Base-by-base conservation (phyloP, 805 yeast genomes). In the Starmerella stellata region DNA sequence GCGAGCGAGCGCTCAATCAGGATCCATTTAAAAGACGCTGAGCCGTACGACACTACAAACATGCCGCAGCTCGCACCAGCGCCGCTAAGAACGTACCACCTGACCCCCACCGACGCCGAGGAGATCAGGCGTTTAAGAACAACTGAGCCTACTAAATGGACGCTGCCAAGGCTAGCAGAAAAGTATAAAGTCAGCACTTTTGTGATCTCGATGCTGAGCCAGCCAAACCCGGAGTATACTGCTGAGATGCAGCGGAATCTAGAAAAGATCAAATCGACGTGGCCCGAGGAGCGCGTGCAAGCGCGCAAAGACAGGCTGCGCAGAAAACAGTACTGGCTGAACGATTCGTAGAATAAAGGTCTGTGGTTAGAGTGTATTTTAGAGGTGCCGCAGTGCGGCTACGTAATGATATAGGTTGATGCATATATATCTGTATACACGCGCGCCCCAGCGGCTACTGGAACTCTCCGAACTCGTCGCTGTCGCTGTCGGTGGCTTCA, bases 241-340 rank as follows among this genome's bases (percentile, higher is more conserved):
- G 46, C 45, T 15, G 69, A 66, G 44, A 67, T 73, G 74, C 55
- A 58, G 18, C 43, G 50, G 20, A 63, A 76, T 49, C 58, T 72
- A 48, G 53, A 54, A 17, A 48, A 49, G 21, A 69, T 71, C 47
- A 63, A 68, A 52, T 49, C 58, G 16, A 46, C 53, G 39, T 74
- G 80, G 80, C 54, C 63, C 39, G 63, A 58, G 36, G 57, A 59
- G 38, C 68, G 68, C 48, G 49, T 50, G 14, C 51, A 60, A 19
- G 74, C 78, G 8, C 64, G 76, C 47, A 54, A 54, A 15, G 81
- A 76, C 47, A 63, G 76, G 49, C 54, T 58, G 44, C 72, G 73
- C 57, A 65, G 87, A 56, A 68, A 65, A 43, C 57, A 65, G 44
- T 52, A 65, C 50, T 76, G 87, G 87, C 68, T 75, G 46, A 64